Evolutionary conservation across 148 eudicot species (phyloP).

Genomic region (Pharnaceum exiguum): DNA sequence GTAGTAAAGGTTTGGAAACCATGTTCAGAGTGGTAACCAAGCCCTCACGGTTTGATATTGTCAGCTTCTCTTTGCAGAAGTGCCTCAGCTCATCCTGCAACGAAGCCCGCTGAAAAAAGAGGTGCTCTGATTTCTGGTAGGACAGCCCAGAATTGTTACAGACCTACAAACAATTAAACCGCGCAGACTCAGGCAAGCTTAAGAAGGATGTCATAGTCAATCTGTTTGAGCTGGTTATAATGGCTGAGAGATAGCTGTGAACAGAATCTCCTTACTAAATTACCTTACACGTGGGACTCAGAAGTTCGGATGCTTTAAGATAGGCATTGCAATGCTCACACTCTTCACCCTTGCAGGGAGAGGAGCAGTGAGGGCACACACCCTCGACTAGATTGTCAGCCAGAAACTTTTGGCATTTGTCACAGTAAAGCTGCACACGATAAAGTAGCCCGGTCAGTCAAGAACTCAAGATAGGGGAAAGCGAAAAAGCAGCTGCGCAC

Average conservation of each 20-base stretch:
- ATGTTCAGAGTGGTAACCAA: background rate
- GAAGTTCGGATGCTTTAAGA: background rate
- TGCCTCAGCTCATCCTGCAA: background rate
- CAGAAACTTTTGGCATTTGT: background rate
- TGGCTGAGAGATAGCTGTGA: too few relatives aligned
- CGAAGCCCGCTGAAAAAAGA: background rate
- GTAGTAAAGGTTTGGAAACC: background rate
- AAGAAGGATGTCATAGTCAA: too few relatives aligned
- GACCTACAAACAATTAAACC: background rate
- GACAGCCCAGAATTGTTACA: background rate
- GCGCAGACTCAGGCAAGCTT: background rate
- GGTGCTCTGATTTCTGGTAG: background rate
- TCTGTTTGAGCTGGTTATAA: too few relatives aligned
- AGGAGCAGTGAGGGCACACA: conserved; percentile 4
- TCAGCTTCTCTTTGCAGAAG: background rate
- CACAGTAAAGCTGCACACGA: background rate
- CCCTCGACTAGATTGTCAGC: conserved; percentile 8
- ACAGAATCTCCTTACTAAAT: too few relatives aligned
- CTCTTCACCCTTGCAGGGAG: background rate
- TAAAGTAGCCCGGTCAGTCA: background rate
- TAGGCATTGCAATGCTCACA: conserved; percentile 3
- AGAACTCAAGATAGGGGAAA: background rate
- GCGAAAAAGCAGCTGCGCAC: too few relatives aligned
- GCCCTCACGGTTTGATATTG: background rate
- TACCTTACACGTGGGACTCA: conserved; percentile 3